A percentile compares a stretch with the other conserved stretches of the same genome.
These are phyloP conservation scores for Chaetomium tenue DNA, from an alignment of 495 filamentous ascomycete species.

Conservation along the genomic window DNA sequence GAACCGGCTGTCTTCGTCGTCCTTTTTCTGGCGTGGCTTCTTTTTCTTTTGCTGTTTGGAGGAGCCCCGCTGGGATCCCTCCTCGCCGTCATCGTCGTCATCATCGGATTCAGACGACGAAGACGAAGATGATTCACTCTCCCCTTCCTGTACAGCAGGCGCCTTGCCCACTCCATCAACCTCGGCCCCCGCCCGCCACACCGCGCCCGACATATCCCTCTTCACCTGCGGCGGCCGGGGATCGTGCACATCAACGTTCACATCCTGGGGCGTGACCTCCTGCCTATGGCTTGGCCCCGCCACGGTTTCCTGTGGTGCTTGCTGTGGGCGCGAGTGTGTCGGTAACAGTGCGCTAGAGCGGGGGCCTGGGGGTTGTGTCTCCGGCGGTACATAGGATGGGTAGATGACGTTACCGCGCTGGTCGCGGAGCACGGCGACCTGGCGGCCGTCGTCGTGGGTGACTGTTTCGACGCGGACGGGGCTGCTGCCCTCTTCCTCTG, in stretches of 20 bases:
- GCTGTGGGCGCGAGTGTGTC: neutral
- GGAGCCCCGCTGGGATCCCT: neutral
- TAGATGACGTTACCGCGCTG: conserved; percentile 36
- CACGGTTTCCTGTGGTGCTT: neutral
- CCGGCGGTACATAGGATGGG: conserved; percentile 41
- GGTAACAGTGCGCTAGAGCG: neutral
- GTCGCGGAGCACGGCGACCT: conserved; percentile 33
- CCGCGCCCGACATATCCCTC: conserved; percentile 16
- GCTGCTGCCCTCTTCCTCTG: neutral
- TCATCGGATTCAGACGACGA: conserved; percentile 28
- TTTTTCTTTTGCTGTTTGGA: conserved; percentile 16
- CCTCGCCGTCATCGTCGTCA: conserved; percentile 19
- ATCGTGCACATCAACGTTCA: neutral
- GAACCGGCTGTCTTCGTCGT: conserved; percentile 34
- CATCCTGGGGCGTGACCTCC: neutral
- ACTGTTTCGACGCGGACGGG: conserved; percentile 29
- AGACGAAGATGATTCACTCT: neutral
- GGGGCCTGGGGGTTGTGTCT: conserved; percentile 31
- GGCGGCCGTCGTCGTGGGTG: conserved; percentile 17
- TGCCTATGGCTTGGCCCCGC: neutral
- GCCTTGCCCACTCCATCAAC: conserved; percentile 22
- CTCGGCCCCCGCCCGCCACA: conserved; percentile 35
- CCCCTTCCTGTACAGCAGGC: neutral
- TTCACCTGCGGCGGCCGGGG: conserved; percentile 18
- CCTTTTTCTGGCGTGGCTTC: conserved; percentile 18